These are phyloP conservation scores for Lasiosphaeria ovina DNA, from an alignment of 495 filamentous ascomycete genomes.

Conservation along the genomic window DNA sequence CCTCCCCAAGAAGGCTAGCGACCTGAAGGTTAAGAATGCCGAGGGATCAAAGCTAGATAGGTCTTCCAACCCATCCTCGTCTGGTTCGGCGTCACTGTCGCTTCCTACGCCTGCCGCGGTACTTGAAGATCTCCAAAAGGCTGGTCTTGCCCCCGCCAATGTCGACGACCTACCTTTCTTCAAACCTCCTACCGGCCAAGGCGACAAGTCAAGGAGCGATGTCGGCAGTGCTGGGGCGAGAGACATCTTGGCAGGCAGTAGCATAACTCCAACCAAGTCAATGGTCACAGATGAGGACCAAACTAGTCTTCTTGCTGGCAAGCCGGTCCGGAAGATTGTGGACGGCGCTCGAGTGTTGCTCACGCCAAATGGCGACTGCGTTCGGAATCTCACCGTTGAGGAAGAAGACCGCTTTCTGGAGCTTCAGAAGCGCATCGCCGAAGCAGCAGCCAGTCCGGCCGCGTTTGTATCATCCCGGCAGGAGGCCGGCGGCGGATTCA, in stretches of 20 bases:
- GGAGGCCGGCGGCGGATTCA: constrained; percentile 48
- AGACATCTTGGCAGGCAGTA: constrained; percentile 17
- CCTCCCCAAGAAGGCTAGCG: constrained; percentile 12
- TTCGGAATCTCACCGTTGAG: constrained; percentile 70
- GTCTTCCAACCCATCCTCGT: not conserved
- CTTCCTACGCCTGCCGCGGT: constrained; percentile 37
- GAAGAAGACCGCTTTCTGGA: constrained; percentile 76
- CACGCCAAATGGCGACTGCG: constrained; percentile 73
- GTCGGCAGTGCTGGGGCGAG: constrained; percentile 2
- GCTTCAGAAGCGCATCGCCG: constrained; percentile 62
- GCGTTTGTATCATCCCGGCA: constrained; percentile 49
- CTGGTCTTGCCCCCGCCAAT: constrained; percentile 21
- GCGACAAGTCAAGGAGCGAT: constrained; percentile 26
- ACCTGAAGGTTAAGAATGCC: constrained; percentile 15
- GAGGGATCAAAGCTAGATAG: constrained; percentile 13
- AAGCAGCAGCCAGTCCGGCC: constrained; percentile 40
- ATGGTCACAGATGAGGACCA: constrained; percentile 54
- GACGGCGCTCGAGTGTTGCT: constrained; percentile 60
- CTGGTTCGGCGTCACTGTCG: constrained; percentile 17
- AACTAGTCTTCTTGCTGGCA: constrained; percentile 45
- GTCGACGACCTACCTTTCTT: constrained; percentile 38
- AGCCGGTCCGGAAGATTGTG: constrained; percentile 49
- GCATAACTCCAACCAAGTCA: constrained; percentile 39
- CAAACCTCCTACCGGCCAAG: constrained; percentile 18
- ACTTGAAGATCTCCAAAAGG: constrained; percentile 33